Evolutionary conservation across 192 early-diverging fungal genomes (phyloP).

Genomic region (Coemansia furcata): DNA sequence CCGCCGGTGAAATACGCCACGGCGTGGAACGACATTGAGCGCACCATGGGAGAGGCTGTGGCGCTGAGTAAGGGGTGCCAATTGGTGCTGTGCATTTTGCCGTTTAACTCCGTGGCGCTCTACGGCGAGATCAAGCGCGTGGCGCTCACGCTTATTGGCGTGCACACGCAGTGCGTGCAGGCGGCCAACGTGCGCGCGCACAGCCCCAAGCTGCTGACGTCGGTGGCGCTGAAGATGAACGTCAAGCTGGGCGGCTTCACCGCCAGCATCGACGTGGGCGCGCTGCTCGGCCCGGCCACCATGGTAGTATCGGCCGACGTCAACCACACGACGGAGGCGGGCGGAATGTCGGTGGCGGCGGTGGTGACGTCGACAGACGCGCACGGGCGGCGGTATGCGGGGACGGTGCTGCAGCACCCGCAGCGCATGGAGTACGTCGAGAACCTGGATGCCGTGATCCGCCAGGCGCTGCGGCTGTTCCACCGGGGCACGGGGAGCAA

Average conservation of each 20-base stretch:
- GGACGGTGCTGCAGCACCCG: constrained; percentile 39
- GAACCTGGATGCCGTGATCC: constrained; percentile 32
- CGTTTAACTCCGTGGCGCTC: constrained; percentile 3
- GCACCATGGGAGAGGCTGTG: background rate
- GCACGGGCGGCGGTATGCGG: constrained; percentile 22
- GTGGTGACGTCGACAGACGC: constrained; percentile 39
- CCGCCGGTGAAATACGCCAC: constrained; percentile 16
- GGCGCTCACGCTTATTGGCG: constrained; percentile 46
- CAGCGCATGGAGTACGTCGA: constrained; percentile 32
- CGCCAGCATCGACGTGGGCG: constrained; percentile 11
- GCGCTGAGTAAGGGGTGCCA: background rate
- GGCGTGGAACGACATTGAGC: background rate
- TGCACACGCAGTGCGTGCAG: constrained; percentile 55
- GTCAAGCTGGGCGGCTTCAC: constrained; percentile 64
- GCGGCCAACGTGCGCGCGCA: constrained; percentile 11
- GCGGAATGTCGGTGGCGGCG: constrained; percentile 51
- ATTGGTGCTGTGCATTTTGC: constrained; percentile 33
- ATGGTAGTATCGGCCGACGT: constrained; percentile 62
- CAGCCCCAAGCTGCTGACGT: constrained; percentile 19
- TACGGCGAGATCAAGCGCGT: constrained; percentile 59
- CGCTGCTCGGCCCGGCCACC: constrained; percentile 29
- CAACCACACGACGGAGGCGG: constrained; percentile 50
- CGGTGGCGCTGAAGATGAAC: constrained; percentile 60
- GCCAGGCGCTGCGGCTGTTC: constrained; percentile 46
- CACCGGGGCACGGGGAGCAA: constrained; percentile 33